Conservation (phyloP, 768 basidiomycete species). For the Hericium erinaceus region DNA sequence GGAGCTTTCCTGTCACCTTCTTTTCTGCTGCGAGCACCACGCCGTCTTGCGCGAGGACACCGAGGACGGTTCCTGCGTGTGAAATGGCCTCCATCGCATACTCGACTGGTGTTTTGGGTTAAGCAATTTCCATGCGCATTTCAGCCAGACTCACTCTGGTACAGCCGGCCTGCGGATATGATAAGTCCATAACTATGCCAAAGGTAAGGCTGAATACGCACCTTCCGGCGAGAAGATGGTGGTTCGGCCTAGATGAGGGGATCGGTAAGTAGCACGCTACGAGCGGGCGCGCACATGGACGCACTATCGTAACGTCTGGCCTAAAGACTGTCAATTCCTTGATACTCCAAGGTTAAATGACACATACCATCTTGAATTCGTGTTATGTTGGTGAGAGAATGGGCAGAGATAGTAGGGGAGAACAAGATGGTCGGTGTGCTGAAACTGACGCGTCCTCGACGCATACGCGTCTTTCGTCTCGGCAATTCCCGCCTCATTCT, state of each 20-base stretch:
- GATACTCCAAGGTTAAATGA: too few species aligned
- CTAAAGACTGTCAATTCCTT: constrained; percentile 26
- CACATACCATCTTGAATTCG: background rate
- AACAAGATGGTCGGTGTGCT: background rate
- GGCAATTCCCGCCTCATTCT: background rate
- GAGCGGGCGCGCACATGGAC: constrained; percentile 21
- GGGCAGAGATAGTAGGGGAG: too few species aligned
- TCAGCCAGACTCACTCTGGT: constrained; percentile 66
- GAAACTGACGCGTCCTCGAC: constrained; percentile 7
- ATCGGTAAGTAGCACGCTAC: background rate
- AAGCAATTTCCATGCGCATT: too few species aligned
- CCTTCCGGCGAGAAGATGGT: constrained; percentile 99
- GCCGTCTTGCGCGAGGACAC: constrained; percentile 83
- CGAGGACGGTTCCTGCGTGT: constrained; percentile 89
- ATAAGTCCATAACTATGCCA: constrained; percentile 6
- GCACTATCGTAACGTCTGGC: constrained; percentile 93
- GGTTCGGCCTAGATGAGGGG: constrained; percentile 57
- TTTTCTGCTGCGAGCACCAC: constrained; percentile 93
- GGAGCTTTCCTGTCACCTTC: constrained; percentile 95
- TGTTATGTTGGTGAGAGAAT: background rate
- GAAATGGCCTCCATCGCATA: constrained; percentile 99
- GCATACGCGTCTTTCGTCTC: background rate
- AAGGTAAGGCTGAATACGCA: constrained; percentile 22
- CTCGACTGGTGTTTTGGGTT: constrained; percentile 54
- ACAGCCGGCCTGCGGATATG: constrained; percentile 69